Percentiles rank a stretch among this genome's conserved stretches.
Conservation (phyloP, 305 asterid species). For the Fraxinus ornus region DNA sequence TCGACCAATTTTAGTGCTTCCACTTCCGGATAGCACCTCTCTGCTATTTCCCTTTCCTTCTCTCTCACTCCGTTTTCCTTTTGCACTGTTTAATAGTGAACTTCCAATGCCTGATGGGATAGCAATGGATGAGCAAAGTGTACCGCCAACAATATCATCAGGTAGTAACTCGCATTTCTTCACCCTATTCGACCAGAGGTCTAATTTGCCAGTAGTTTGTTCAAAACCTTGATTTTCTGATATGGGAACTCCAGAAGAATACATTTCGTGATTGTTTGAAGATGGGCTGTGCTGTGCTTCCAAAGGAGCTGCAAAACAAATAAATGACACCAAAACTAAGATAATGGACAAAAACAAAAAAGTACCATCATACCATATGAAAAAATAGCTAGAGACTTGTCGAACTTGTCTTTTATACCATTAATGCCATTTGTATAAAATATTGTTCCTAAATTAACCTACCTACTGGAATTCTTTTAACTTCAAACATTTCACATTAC, state of each 20-base stretch:
- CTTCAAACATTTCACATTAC: not conserved
- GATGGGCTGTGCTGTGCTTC: conserved; percentile 72
- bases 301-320: conserved; percentile 49
- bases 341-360: conserved; percentile 24
- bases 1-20: conserved; percentile 66
- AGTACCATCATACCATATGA: conserved; percentile 2
- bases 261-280: conserved; percentile 51
- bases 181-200: conserved; percentile 55
- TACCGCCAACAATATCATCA: conserved; percentile 25
- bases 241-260: conserved; percentile 49
- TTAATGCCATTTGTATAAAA: not conserved
- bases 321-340: conserved; percentile 23
- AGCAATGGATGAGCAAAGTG: conserved; percentile 40
- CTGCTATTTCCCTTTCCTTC: conserved; percentile 81
- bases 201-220: conserved; percentile 48
- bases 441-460: not conserved
- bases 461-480: not conserved
- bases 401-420: not conserved
- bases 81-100: conserved; percentile 71
- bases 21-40: conserved; percentile 62
- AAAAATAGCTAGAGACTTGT: not conserved
- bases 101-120: conserved; percentile 56
- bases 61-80: conserved; percentile 93
- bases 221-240: conserved; percentile 51
- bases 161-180: conserved; percentile 60